Evolutionary conservation across 768 basidiomycete species (phyloP).

Genomic region (Naematelia aurantialba): DNA sequence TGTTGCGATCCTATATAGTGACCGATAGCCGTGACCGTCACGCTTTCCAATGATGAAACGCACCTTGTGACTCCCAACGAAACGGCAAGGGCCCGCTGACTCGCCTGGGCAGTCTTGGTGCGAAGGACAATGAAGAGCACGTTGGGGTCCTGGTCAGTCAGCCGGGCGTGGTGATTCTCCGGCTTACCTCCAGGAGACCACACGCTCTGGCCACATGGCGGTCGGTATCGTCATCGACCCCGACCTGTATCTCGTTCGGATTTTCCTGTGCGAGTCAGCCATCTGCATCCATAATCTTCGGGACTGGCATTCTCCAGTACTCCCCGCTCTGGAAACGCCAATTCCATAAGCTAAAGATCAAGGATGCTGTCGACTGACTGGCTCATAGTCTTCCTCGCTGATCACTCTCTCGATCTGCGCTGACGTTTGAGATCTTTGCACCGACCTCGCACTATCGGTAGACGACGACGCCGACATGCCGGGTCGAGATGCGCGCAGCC

Average conservation of each 20-base stretch:
- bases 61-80: conserved; percentile 44
- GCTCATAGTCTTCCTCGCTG: conserved; percentile 39
- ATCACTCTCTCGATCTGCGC: conserved; percentile 22
- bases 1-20: neutral
- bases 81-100: conserved; percentile 41
- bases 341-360: too few species aligned
- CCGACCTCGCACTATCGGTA: neutral
- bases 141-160: conserved; percentile 29
- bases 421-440: conserved; percentile 5
- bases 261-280: conserved; percentile 23
- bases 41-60: conserved; percentile 1
- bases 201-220: conserved; percentile 37
- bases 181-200: conserved; percentile 36
- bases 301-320: too few species aligned
- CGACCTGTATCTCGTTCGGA: conserved; percentile 47
- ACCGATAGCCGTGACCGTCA: too few species aligned
- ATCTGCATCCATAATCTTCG: neutral
- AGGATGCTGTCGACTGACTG: too few species aligned
- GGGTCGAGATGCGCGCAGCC: conserved; percentile 6
- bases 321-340: too few species aligned
- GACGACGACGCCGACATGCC: neutral
- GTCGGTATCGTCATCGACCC: conserved; percentile 27
- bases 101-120: conserved; percentile 28
- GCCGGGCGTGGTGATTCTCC: too few species aligned
- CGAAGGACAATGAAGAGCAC: conserved; percentile 47